Conservation (phyloP, 345 rosid genomes). For the Streptanthus diversifolius region DNA sequence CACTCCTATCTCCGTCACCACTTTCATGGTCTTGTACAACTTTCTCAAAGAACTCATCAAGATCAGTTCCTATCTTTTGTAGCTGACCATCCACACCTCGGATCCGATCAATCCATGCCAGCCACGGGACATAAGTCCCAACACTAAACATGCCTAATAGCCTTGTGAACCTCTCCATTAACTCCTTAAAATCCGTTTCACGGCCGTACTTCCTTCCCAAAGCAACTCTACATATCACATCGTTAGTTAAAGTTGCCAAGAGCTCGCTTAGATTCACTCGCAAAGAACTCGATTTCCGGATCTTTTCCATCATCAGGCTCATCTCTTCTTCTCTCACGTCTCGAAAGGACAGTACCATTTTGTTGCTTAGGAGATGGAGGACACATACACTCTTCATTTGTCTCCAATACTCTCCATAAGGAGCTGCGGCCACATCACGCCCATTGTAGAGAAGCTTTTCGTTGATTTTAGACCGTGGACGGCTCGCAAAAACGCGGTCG, state of each 20-base stretch:
- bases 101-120: constrained; percentile 42
- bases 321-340: constrained; percentile 50
- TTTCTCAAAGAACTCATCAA: constrained; percentile 36
- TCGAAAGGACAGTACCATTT: constrained; percentile 42
- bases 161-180: constrained; percentile 31
- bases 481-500: background rate
- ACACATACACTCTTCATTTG: constrained; percentile 51
- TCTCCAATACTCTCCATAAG: constrained; percentile 74
- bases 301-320: constrained; percentile 24
- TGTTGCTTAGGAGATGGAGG: constrained; percentile 47
- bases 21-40: constrained; percentile 26
- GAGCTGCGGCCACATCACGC: constrained; percentile 22
- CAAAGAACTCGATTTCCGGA: constrained; percentile 13
- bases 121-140: constrained; percentile 56
- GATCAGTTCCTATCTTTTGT: constrained; percentile 17
- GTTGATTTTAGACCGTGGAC: background rate
- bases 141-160: constrained; percentile 37
- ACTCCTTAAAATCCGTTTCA: constrained; percentile 35
- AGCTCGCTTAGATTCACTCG: constrained; percentile 42
- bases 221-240: constrained; percentile 51
- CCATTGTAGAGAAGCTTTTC: background rate
- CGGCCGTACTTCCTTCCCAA: constrained; percentile 51
- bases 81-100: constrained; percentile 22
- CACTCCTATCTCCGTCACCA: background rate
- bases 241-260: constrained; percentile 33